Evolutionary conservation across 441 rosid genomes (phyloP), one percentile per base, ranked within the genome.

Genomic region (Geranium incanum): DNA sequence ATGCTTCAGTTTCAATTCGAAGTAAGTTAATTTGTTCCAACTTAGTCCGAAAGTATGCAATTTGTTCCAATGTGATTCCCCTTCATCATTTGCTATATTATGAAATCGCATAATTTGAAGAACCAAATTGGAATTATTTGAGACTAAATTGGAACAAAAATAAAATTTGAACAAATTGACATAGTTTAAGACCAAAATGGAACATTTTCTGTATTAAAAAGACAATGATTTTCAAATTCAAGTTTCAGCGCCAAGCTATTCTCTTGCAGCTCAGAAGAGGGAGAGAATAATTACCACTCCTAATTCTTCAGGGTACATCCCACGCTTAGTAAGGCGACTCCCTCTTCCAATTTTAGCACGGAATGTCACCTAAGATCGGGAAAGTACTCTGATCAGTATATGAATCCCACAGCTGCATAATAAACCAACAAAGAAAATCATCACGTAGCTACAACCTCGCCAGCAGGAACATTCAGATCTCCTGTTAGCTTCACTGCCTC

Each of bases 381-480:
- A 70, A 72, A 50, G 68, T 43, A 71, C 6, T 63, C 57, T 36
- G 48, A 76, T 73, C 52, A 79, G 69, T 59, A 72, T 23, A 50
- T 50, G 59, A 63, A 68, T 38, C 66, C 16, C 68, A 36, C 3
- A 28, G 13, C 1, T 6, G 37, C 38, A 48, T 72, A 60, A 71
- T 57, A 48, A 59, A 13, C 39, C 41, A 69, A 78, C 39, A 72
- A 12, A 39, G 2, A 28, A 28, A 28, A 36, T 63, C 66, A 36
- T 57, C 63, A 62, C 48, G 63, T 52, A 68, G 71, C 50, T 60
- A 76, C 64, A 75, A 92, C 97, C 97, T 92, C 83, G 77, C 96
- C 96, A 75, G 97, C 94, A n/a, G 97, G 96, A 76, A 90, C 90
- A 78, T 92, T 92, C 37, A 90, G 91, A 82, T 90, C 97, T 68